Evolutionary conservation across 306 rosid genomes (phyloP), one percentile per base, ranked within the genome.

Genomic region (Mucuna pruriens): DNA sequence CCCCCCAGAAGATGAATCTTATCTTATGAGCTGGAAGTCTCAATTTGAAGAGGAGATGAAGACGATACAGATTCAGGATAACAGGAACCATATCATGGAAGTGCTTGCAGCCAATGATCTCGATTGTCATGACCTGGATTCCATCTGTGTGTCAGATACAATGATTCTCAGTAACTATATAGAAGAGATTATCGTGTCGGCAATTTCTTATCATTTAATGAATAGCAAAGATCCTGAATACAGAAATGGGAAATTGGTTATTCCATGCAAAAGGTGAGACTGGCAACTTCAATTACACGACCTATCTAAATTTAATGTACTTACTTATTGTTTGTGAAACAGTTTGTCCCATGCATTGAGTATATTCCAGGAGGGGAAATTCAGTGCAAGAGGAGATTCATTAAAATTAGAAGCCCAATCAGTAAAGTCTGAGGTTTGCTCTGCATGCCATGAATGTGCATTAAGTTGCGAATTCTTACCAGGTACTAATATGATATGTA

Each of bases 161-260:
- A 80, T 91, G 89, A 90, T 86, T 88, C 92, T 93, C 70, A 77
- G 98, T 77, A 83, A 90, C 78, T 87, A 86, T 65, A 90, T 95
- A 52, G 97, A 95, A 61, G 99, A 95, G 91, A 90, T 95, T 89
- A 91, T 93, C 38, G 90, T 95, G 45, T 91, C 97, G 17, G 98
- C 99, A 51, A 88, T 95, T 72, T 95, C 98, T 31, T 79, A 88
- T 87, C 96, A 95, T 81, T 82, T 95, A 33, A 93, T 95, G 97
- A 87, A 87, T 44, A 95, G 75, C 86, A 93, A 80, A 84, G 91
- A 91, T 79, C 97, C 97, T n/a, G 94, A 88, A 31, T 95, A 95
- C 88, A 82, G 92, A 84, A 95, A 91, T 78, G 99, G 98, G 49
- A 95, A 91, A 75, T 92, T 95, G 29, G 84, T 93, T 36, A 88